These are phyloP conservation scores for Hypocrella siamensis DNA, from an alignment of 2,329 filamentous ascomycete species.

Conservation along the genomic window DNA sequence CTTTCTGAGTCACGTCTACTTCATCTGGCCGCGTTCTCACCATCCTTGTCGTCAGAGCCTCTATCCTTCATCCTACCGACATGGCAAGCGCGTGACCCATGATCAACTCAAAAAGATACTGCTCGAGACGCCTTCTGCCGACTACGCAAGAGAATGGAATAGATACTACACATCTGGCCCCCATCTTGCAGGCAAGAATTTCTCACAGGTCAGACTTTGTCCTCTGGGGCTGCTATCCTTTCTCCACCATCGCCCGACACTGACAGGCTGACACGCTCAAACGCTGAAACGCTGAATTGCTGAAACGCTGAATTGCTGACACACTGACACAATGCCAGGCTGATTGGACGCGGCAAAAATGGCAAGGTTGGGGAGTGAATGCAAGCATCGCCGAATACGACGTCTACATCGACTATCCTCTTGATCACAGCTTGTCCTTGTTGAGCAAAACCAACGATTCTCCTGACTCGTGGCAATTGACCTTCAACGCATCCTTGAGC, in stretches of 20 bases:
- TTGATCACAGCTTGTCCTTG: conserved; percentile 53
- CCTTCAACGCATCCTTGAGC: conserved; percentile 66
- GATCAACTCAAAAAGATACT: conserved; percentile 40
- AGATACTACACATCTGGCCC: conserved; percentile 62
- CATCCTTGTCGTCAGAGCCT: conserved; percentile 16
- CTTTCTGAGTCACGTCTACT: conserved; percentile 31
- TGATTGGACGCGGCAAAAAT: conserved; percentile 58
- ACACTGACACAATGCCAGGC: conserved; percentile 26
- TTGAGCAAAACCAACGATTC: conserved; percentile 28
- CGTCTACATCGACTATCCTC: conserved; percentile 63
- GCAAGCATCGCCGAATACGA: conserved; percentile 55
- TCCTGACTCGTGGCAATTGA: conserved; percentile 35
- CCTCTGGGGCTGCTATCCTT: neutral
- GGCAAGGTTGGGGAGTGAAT: conserved; percentile 55
- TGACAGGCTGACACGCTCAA: no score
- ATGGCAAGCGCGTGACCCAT: conserved; percentile 17
- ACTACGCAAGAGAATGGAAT: conserved; percentile 54
- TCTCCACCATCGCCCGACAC: no score
- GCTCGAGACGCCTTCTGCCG: conserved; percentile 39
- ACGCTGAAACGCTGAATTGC: no score
- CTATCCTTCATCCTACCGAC: conserved; percentile 12
- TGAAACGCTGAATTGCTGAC: no score
- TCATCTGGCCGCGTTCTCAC: conserved; percentile 20
- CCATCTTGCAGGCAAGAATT: conserved; percentile 64
- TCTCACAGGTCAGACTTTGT: conserved; percentile 40